A percentile compares a stretch with the other conserved stretches of the same genome.
phyloP scores from a whole-genome alignment of 169 alveolate species.

The Cryptosporidium xiaoi region DNA sequence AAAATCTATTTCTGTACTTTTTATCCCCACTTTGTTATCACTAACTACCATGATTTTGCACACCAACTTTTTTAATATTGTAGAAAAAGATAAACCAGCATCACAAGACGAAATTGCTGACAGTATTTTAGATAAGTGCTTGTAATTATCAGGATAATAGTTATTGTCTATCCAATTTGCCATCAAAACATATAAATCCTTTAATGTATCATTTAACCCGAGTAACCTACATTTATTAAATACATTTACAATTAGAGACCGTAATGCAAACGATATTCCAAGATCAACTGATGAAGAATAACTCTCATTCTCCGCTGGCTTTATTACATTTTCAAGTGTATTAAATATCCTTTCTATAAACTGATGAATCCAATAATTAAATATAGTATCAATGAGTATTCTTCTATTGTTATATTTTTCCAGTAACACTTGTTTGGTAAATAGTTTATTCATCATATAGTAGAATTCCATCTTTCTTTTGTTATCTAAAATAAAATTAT shows the following conservation, averaged over 20 bases:
- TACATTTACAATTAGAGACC: conserved; percentile 17
- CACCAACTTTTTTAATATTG: conserved; percentile 4
- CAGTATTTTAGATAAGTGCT: conserved; percentile 51
- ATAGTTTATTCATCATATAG: conserved; percentile 1
- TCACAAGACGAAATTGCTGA: conserved; percentile 55
- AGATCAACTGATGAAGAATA: conserved; percentile 56
- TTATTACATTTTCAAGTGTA: conserved; percentile 46
- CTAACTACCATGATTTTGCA: not conserved
- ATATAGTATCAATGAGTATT: conserved; percentile 19
- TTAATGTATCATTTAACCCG: conserved; percentile 31
- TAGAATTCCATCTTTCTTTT: conserved; percentile 9
- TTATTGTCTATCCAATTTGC: conserved; percentile 38
- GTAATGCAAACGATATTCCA: conserved; percentile 54
- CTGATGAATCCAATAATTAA: conserved; percentile 25
- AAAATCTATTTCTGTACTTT: not conserved
- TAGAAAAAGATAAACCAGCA: conserved; percentile 23
- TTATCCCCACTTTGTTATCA: not conserved
- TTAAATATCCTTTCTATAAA: conserved; percentile 33
- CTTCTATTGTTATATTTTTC: conserved; percentile 16
- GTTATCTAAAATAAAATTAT: not conserved
- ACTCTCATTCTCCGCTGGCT: conserved; percentile 55
- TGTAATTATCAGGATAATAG: conserved; percentile 56
- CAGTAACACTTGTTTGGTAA: conserved; percentile 1
- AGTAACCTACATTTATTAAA: conserved; percentile 27
- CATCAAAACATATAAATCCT: conserved; percentile 29